Evolutionary conservation across 441 rosid species (phyloP), one percentile per base, ranked within the genome.

Genomic region (Corymbia citriodora): DNA sequence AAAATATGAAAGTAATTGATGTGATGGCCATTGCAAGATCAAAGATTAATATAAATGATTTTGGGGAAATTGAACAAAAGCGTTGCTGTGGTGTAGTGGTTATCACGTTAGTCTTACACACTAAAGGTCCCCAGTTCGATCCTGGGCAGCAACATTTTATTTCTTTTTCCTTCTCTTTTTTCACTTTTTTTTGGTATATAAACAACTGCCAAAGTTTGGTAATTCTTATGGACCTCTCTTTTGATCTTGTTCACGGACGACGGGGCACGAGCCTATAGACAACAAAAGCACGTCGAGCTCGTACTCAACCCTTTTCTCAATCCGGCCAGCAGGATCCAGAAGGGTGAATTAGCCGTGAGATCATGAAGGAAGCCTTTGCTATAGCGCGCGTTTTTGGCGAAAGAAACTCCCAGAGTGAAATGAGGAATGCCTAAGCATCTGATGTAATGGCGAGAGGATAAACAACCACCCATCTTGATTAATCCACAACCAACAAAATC

Each of bases 21-120:
- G 23, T 17, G 0, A 19, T 21, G 9, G 0, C 45, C 45, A 40
- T 5, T 40, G 45, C 45, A 40, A 4, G 45, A 40, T 40, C 45
- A 40, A 18, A 21, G 10, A 16, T 61, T 63, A 2, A 29, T 27
- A 27, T 3, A 31, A 3, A 15, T 19, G 3, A 40, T 40, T 40
- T 12, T 40, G 50, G 23, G n/a, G 17, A 40, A 2, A 6, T 0
- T 3, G 7, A 2, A 1, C 6, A 25, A 3, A 16, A 8, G 11
- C 9, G 82, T 85, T 89, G 88, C 90, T 89, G 81, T 89, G 90
- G 88, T 83, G 90, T 89, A 89, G 90, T 89, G 90, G 88, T 89
- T 83, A 89, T 89, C 88, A 89, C 88, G 81, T 89, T 89, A 55
- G 90, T 59, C 74, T 89, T 89, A 89, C 90, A 89, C 90, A 59